Evolutionary conservation across 139 green algal genomes (phyloP).

Genomic region (Ettlia oleoabundans): DNA sequence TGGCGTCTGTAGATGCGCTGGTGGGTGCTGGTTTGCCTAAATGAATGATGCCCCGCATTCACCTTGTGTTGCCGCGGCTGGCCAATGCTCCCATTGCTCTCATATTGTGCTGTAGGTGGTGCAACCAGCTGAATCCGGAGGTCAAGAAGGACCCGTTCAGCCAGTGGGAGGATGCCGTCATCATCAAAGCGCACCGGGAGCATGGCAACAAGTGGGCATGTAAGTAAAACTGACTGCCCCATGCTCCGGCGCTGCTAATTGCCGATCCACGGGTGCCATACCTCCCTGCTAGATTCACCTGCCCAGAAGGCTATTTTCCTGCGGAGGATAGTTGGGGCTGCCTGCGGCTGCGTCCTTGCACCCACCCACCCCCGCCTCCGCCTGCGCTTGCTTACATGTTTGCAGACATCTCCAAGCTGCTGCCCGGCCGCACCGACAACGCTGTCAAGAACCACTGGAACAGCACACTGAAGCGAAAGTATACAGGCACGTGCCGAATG

Average conservation of each 20-base stretch:
- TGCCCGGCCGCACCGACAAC: constrained; percentile 84
- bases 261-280: too few species aligned
- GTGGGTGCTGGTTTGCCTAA: too few species aligned
- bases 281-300: background rate
- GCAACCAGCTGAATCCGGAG: constrained; percentile 84
- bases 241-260: background rate
- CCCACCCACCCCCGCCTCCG: background rate
- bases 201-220: constrained; percentile 79
- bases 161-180: constrained; percentile 77
- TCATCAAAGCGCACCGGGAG: constrained; percentile 69
- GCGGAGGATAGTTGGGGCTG: background rate
- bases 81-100: background rate
- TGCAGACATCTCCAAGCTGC: constrained; percentile 77
- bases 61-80: background rate
- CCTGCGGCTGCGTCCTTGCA: background rate
- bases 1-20: too few species aligned
- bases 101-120: constrained; percentile 62
- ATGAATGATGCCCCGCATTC: too few species aligned
- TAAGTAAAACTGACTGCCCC: constrained; percentile 20
- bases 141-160: constrained; percentile 81
- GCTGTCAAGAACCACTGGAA: constrained; percentile 89
- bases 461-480: constrained; percentile 71
- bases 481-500: constrained; percentile 24
- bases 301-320: background rate
- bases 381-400: background rate